Evolutionary conservation across 2,329 filamentous ascomycete species (phyloP).

Genomic region (Diaporthe ilicicola): DNA sequence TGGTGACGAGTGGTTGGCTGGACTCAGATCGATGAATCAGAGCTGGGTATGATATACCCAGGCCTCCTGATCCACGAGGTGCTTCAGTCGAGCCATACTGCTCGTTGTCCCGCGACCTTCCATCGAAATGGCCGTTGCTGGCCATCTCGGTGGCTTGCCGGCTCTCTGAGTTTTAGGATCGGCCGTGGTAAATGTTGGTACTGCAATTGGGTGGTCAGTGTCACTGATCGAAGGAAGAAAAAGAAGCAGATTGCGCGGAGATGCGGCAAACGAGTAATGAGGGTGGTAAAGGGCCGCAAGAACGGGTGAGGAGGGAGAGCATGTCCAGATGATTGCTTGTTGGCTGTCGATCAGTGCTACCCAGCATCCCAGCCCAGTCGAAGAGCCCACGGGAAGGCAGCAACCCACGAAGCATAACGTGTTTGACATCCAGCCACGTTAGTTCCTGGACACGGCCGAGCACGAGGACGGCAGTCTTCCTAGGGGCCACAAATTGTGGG

Average conservation of each 20-base stretch:
- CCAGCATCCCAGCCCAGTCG: neutral
- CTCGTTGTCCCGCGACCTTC: neutral
- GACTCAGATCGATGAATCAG: conserved; percentile 18
- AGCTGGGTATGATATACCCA: conserved; percentile 23
- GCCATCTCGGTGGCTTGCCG: neutral
- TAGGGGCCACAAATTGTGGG: conserved; percentile 12
- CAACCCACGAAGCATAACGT: neutral
- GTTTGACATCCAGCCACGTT: conserved; percentile 11
- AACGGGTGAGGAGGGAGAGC: neutral
- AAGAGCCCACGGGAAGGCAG: neutral
- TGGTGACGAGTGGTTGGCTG: conserved; percentile 16
- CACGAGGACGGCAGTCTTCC: neutral
- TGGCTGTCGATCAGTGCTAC: neutral
- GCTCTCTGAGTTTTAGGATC: neutral
- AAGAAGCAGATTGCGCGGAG: neutral
- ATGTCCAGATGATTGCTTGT: neutral
- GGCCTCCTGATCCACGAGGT: neutral
- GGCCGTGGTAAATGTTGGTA: neutral
- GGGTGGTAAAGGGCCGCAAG: neutral
- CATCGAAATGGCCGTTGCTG: neutral
- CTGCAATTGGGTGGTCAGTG: neutral
- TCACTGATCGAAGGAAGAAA: neutral
- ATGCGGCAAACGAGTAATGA: neutral
- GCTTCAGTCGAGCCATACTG: neutral
- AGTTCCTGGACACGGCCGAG: conserved; percentile 3